Base-by-base conservation (phyloP, 2,329 filamentous ascomycete genomes). In the Beauveria medogensis region DNA sequence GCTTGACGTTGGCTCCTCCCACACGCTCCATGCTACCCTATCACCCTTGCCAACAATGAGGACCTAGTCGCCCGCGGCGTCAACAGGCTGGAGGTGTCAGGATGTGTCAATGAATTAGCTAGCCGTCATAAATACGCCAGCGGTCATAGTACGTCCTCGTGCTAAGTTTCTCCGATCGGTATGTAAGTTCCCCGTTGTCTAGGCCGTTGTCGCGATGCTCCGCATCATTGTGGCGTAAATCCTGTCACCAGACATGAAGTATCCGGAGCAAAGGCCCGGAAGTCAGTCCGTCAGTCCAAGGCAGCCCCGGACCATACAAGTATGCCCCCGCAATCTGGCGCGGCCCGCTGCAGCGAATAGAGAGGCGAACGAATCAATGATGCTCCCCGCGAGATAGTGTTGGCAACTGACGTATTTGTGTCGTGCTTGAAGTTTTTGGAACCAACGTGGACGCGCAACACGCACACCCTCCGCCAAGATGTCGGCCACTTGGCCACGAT, bases 341-440 rank as follows among this genome's bases (percentile, higher is more conserved):
- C 30, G 46, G 20, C 14, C 37, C 34, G 44, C n/a, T 24, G 34
- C 18, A 48, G 43, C 10, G 22, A 34, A 20, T 16, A 5, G 18
- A 37, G 22, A 41, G 44, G 34, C 46, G 14, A 56, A 22, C 55
- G 46, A 58, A 51, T 58, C 34, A 50, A 58, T 58, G 46, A 51
- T 58, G 55, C 46, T 20, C 2, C 30, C 20, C 9, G 16, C n/a
- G 26, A 26, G 24, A 41, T 5, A 37, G 26, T 24, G 14, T 14
- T n/a, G 47, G 48, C 10, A 14, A 20, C 56, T 59, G 56, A 59
- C 56, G 56, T 59, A 53, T 52, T 51, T 22, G 40, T 51, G 30
- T 50, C 55, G 46, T 51, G 46, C 55, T 51, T 10, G 30, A 37
- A 37, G 34, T 37, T 12, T 14, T 37, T 16, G 14, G 14, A 58